Evolutionary conservation across 495 filamentous ascomycete species (phyloP).

Genomic region (Xylaria grammica): DNA sequence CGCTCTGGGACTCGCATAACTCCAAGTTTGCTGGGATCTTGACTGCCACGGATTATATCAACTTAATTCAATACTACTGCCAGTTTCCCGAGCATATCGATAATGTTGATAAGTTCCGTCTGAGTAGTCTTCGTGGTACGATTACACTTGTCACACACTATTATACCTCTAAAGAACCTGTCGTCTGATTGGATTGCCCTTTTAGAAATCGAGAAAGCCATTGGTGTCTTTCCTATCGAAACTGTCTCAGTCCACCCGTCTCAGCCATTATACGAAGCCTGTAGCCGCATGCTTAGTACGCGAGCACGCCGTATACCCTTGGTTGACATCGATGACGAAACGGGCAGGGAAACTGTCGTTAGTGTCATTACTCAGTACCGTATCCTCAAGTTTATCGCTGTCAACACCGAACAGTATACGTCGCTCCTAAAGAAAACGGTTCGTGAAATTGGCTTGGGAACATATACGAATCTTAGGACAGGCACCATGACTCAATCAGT

Average conservation of each 20-base stretch:
- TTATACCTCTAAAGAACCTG: not conserved
- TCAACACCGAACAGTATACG: conserved; percentile 89
- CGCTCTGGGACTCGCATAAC: conserved; percentile 94
- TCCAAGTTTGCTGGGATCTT: conserved; percentile 93
- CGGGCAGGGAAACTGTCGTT: conserved; percentile 87
- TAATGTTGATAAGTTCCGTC: conserved; percentile 89
- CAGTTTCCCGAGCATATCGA: conserved; percentile 90
- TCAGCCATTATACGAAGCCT: conserved; percentile 90
- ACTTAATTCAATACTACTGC: conserved; percentile 99
- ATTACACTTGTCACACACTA: not conserved
- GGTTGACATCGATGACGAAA: conserved; percentile 94
- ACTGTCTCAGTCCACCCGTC: conserved; percentile 94
- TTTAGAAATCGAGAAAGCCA: conserved; percentile 89
- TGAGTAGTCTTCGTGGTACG: conserved; percentile 89
- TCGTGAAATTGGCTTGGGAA: conserved; percentile 83
- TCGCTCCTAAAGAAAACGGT: conserved; percentile 87
- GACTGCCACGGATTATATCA: conserved; percentile 97
- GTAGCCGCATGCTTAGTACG: conserved; percentile 90
- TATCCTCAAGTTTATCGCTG: conserved; percentile 97
- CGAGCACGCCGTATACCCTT: conserved; percentile 92
- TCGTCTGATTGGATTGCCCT: conserved; percentile 7
- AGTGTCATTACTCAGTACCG: conserved; percentile 97
- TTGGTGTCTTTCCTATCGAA: conserved; percentile 89
- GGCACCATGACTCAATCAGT: conserved; percentile 92
- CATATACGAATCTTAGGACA: conserved; percentile 78